Base-by-base conservation (phyloP, 805 yeast genomes). In the Lipomyces oligophaga region DNA sequence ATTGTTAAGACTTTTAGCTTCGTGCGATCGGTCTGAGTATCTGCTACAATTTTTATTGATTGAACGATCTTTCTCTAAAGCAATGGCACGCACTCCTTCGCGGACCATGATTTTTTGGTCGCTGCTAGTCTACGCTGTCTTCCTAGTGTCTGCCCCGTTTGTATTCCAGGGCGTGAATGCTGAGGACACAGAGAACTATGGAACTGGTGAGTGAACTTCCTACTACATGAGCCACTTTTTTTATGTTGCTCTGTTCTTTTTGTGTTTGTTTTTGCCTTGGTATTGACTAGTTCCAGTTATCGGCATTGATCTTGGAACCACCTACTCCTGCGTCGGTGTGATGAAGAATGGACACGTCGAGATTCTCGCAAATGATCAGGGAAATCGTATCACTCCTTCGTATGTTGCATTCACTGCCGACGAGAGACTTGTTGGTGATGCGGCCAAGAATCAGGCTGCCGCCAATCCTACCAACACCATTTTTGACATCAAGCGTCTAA, bases 381-480 rank as follows among this genome's bases (percentile, higher is more conserved):
- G 97, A 76, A 90, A 90, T 78, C 84, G 97, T 77, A 90, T 95
- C 55, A 89, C 97, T 16, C 97, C 97, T 27, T 88, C 97, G 31
- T 89, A 85, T 67, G 97, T 90, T 53, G 96, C 95, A 42, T 89
- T 89, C 79, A 86, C 95, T 20, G 95, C 86, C 65, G 79, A 89
- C 35, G 97, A 90, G 74, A 83, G 96, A 73, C 77, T 88, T 62
- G 88, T 88, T 60, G 96, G 96, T 70, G 96, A 88, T 71, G 95
- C 97, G 59, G 97, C 97, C 49, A 90, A 90, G 81, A 89, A 90
- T 72, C 97, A 90, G 75, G 96, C 96, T 48, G 96, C 97, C 56
- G 83, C 89, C 79, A 90, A 90, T 74, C 97, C 97, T 44, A 57
- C 72, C 47, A 89, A 89, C 78, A 89, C 97, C 34, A 89, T 89